A percentile compares a stretch with the other conserved stretches of the same genome.
These are phyloP conservation scores for Setaria italica DNA, from an alignment of 202 grass and related monocot species.

Conservation along the genomic window DNA sequence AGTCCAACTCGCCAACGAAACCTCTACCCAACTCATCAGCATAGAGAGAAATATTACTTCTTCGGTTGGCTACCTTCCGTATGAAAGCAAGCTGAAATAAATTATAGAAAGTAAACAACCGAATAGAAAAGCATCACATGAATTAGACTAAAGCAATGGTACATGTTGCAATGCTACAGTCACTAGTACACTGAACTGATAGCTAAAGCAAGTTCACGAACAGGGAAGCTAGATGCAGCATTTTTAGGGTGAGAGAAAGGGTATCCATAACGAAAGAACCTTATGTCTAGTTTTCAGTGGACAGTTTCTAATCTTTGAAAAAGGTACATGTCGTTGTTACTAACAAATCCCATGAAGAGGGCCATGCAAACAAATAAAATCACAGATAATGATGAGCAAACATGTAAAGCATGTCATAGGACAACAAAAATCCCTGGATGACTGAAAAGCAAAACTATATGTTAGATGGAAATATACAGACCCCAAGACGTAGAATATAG, in stretches of 20 bases:
- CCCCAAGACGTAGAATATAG: slow-evolving; percentile 93
- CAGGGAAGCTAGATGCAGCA: not conserved
- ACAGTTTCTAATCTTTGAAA: not conserved
- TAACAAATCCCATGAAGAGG: slow-evolving; percentile 4
- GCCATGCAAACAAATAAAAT: slow-evolving; percentile 33
- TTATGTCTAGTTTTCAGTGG: slow-evolving; percentile 4
- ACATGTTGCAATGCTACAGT: slow-evolving; percentile 11
- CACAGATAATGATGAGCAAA: slow-evolving; percentile 6
- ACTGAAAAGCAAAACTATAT: slow-evolving; percentile 22
- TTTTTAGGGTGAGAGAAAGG: not conserved
- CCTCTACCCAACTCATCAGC: slow-evolving; percentile 96
- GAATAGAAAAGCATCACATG: slow-evolving; percentile 37
- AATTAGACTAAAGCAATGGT: slow-evolving; percentile 17
- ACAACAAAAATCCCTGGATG: slow-evolving; percentile 1
- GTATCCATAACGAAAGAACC: slow-evolving; percentile 21
- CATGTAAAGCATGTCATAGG: not conserved
- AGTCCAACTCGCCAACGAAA: slow-evolving; percentile 88
- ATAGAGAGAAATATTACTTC: slow-evolving; percentile 83
- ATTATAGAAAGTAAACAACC: slow-evolving; percentile 35
- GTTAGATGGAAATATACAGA: slow-evolving; percentile 50
- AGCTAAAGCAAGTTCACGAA: slow-evolving; percentile 12
- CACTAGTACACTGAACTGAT: not conserved
- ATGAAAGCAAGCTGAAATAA: slow-evolving; percentile 75
- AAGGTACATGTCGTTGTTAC: not conserved
- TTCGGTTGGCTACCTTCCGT: slow-evolving; percentile 79